phyloP scores from a whole-genome alignment of 371 early-diverging fungal genomes.

The Mortierella sp. region DNA sequence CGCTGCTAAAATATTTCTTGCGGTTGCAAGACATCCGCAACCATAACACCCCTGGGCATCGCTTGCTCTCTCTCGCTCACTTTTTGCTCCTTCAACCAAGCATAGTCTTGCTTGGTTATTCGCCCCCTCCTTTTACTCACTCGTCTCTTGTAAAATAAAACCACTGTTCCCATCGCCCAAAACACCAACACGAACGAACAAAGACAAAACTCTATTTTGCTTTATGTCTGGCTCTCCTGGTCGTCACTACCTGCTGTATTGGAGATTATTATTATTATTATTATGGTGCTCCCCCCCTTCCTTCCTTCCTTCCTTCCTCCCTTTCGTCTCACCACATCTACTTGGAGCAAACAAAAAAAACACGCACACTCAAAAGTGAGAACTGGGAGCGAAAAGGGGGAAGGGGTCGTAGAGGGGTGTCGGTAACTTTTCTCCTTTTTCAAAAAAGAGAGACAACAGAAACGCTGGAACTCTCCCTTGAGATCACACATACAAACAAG shows the following conservation, averaged over 20 bases:
- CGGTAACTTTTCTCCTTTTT: neutral
- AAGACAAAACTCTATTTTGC: too few species aligned
- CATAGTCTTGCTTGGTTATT: too few species aligned
- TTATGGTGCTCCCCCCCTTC: too few species aligned
- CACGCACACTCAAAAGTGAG: neutral
- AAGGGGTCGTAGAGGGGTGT: too few species aligned
- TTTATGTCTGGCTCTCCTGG: neutral
- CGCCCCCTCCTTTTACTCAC: too few species aligned
- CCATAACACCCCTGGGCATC: neutral
- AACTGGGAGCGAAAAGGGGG: neutral
- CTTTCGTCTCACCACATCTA: neutral
- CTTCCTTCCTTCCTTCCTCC: neutral
- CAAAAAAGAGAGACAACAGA: neutral
- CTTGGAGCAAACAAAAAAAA: neutral
- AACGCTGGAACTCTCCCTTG: neutral
- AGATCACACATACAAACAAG: neutral
- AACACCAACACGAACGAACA: too few species aligned
- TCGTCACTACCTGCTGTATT: neutral
- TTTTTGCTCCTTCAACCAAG: neutral
- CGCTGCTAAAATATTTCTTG: neutral
- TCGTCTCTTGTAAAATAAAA: too few species aligned
- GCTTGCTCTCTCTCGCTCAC: neutral
- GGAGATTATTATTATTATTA: neutral
- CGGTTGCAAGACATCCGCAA: conserved; percentile 1
- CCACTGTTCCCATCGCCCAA: too few species aligned